Evolutionary conservation across 169 alveolate species (phyloP).

Genomic region (Babesia caballi): DNA sequence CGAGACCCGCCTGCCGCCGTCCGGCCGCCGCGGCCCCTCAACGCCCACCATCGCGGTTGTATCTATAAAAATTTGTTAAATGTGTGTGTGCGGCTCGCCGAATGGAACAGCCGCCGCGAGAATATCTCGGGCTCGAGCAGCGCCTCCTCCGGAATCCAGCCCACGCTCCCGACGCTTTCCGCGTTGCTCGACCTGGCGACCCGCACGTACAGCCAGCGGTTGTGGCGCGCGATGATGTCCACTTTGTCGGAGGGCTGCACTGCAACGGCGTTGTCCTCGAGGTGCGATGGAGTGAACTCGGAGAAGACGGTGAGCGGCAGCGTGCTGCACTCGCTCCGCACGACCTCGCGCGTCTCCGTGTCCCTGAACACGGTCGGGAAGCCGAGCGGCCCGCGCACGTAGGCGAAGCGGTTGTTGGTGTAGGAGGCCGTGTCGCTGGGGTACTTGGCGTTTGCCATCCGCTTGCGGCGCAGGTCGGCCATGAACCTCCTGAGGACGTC

Average conservation of each 20-base stretch:
- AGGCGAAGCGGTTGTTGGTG: conserved; percentile 5
- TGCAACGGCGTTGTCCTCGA: conserved; percentile 42
- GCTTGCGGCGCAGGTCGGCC: conserved; percentile 7
- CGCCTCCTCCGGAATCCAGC: conserved; percentile 63
- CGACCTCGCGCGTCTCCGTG: conserved; percentile 1
- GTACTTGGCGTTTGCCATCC: conserved; percentile 1
- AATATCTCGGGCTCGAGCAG: conserved; percentile 54
- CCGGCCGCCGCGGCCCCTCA: no score
- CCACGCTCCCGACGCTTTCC: conserved; percentile 12
- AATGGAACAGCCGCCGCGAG: conserved; percentile 24
- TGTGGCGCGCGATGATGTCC: conserved; percentile 51
- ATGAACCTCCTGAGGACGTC: not conserved
- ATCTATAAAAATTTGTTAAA: conserved; percentile 20
- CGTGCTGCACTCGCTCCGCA: conserved; percentile 22
- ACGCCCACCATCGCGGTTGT: not conserved
- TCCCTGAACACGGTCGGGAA: conserved; percentile 18
- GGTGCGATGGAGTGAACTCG: conserved; percentile 24
- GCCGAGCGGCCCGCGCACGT: conserved; percentile 16
- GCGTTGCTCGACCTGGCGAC: not conserved
- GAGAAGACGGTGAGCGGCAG: conserved; percentile 42
- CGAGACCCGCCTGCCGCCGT: not conserved
- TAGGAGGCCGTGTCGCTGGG: conserved; percentile 5
- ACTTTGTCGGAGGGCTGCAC: conserved; percentile 55
- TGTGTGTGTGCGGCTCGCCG: conserved; percentile 6
- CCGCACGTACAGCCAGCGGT: conserved; percentile 54